Conservation (phyloP, 441 rosid species). For the Croton laevigatus region DNA sequence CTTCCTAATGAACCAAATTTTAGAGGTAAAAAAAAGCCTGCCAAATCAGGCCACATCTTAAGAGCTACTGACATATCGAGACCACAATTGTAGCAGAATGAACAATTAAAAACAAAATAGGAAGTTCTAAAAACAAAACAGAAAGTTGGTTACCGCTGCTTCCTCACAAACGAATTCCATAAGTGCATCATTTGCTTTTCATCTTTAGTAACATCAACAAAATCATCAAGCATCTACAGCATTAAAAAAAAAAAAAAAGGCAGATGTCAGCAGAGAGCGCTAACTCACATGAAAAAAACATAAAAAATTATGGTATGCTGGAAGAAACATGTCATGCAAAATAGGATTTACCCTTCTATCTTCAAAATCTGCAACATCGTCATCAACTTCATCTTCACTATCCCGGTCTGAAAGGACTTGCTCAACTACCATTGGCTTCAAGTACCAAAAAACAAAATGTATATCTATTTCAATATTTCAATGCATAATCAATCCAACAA, state of each 20-base stretch:
- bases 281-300: background rate
- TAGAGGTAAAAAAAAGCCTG: background rate
- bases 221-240: constrained; percentile 97
- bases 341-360: constrained; percentile 77
- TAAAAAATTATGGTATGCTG: background rate
- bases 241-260: constrained; percentile 18
- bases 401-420: constrained; percentile 91
- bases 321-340: constrained; percentile 2
- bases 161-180: constrained; percentile 98
- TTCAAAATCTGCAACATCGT: constrained; percentile 97
- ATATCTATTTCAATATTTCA: constrained; percentile 11
- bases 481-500: background rate
- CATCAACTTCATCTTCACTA: constrained; percentile 98
- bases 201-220: constrained; percentile 94
- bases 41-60: constrained; percentile 2
- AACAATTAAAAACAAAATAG: constrained; percentile 10
- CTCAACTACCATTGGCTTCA: constrained; percentile 84
- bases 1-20: background rate
- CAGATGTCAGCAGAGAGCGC: constrained; percentile 6
- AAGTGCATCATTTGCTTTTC: constrained; percentile 98
- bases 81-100: constrained; percentile 17
- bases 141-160: constrained; percentile 64
- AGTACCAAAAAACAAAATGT: constrained; percentile 18
- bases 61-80: background rate
- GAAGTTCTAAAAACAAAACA: too few species aligned